phyloP scores from a whole-genome alignment of 2,329 filamentous ascomycete genomes.

The Microcyclosporella mali region DNA sequence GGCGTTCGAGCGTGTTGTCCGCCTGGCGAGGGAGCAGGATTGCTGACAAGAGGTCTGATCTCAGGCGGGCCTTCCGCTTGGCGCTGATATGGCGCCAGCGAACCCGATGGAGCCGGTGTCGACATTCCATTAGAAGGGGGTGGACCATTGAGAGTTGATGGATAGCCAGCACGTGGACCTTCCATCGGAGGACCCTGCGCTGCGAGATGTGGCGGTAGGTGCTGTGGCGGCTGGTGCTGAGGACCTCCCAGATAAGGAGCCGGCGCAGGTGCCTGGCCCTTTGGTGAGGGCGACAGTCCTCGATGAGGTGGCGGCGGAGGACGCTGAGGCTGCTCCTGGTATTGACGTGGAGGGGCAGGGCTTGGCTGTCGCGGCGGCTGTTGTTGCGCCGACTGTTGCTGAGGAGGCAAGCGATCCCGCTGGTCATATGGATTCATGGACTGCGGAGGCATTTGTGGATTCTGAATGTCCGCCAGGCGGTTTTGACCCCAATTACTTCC shows the following conservation, averaged over 20 bases:
- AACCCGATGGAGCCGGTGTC: conserved; percentile 42
- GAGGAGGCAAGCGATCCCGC: conserved; percentile 60
- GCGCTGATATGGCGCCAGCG: conserved; percentile 63
- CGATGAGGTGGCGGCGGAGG: conserved; percentile 47
- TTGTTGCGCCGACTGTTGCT: conserved; percentile 56
- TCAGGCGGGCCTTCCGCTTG: conserved; percentile 65
- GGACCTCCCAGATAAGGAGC: conserved; percentile 45
- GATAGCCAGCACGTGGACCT: conserved; percentile 16
- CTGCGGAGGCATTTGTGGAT: conserved; percentile 57
- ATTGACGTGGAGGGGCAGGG: conserved; percentile 53
- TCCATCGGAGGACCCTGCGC: conserved; percentile 19
- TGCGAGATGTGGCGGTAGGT: conserved; percentile 42
- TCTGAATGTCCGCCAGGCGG: conserved; percentile 71
- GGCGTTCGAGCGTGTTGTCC: conserved; percentile 72
- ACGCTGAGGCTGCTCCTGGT: conserved; percentile 32
- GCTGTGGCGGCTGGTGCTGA: conserved; percentile 39
- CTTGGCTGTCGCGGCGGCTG: conserved; percentile 34
- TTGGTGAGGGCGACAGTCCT: conserved; percentile 54
- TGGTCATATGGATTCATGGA: conserved; percentile 72
- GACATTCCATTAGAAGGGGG: conserved; percentile 32
- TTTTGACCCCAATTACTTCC: conserved; percentile 55
- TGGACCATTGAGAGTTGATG: conserved; percentile 10
- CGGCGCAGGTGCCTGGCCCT: conserved; percentile 49
- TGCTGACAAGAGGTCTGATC: conserved; percentile 74
- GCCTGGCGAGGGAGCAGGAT: conserved; percentile 68